Evolutionary conservation across 495 filamentous ascomycete genomes (phyloP).

Genomic region (Aspergillus nanangensis): DNA sequence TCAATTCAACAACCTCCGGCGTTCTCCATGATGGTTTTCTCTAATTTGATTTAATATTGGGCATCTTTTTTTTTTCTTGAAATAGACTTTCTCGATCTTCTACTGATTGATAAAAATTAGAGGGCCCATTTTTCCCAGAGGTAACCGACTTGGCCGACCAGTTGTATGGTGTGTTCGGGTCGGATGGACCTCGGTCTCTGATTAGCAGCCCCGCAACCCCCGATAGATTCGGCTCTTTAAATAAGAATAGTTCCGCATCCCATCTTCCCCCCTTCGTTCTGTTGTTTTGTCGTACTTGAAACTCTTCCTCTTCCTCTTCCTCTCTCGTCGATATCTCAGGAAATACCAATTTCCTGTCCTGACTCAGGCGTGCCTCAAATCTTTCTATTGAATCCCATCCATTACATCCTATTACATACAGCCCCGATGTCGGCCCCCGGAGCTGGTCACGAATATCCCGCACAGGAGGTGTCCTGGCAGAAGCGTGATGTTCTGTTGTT

Average conservation of each 20-base stretch:
- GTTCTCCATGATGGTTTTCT: constrained; percentile 31
- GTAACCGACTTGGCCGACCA: constrained; percentile 6
- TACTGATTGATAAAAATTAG: constrained; percentile 3
- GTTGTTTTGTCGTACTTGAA: neutral
- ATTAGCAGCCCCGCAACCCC: constrained; percentile 1
- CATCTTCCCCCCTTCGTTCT: neutral
- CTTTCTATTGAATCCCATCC: too few relatives aligned
- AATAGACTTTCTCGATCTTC: too few relatives aligned
- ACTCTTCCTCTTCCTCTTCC: neutral
- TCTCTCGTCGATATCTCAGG: neutral
- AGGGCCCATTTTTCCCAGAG: neutral
- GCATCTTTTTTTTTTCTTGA: constrained; percentile 1
- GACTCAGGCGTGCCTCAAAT: too few relatives aligned
- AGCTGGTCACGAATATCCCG: constrained; percentile 72
- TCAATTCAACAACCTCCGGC: constrained; percentile 43
- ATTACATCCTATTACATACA: neutral
- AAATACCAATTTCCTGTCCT: neutral
- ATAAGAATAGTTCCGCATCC: neutral
- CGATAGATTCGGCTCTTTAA: neutral
- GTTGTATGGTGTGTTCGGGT: neutral
- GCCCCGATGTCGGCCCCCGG: constrained; percentile 53
- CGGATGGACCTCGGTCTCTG: constrained; percentile 4
- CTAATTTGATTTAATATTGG: neutral
- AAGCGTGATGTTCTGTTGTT: constrained; percentile 85
- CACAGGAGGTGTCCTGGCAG: constrained; percentile 70